These are phyloP conservation scores for Diddensiella caesifluorescens DNA, from an alignment of 805 yeast species.

Conservation along the genomic window DNA sequence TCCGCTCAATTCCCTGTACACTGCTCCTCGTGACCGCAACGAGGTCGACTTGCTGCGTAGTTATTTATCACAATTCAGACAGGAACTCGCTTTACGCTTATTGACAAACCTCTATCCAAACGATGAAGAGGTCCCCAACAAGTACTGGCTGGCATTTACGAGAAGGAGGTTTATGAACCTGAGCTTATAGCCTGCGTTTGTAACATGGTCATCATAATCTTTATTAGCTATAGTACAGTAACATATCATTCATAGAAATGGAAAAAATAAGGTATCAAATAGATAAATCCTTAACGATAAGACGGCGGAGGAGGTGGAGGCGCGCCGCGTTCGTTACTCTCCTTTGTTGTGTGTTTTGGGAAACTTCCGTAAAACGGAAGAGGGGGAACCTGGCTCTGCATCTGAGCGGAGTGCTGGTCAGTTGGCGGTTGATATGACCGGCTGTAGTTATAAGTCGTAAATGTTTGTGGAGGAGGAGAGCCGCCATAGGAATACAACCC, in stretches of 20 bases:
- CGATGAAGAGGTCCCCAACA: conserved; percentile 63
- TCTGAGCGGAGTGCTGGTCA: too few species aligned
- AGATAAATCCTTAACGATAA: background rate
- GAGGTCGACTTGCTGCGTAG: conserved; percentile 76
- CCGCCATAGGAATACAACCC: too few species aligned
- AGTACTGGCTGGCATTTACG: conserved; percentile 93
- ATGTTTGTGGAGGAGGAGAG: too few species aligned
- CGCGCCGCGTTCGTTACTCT: conserved; percentile 20
- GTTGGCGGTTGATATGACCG: conserved; percentile 6
- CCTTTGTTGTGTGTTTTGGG: conserved; percentile 9
- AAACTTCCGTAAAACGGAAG: conserved; percentile 1
- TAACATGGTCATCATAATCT: too few species aligned
- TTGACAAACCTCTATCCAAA: conserved; percentile 59
- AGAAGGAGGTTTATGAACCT: conserved; percentile 95
- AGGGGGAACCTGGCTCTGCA: background rate
- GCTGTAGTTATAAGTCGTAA: too few species aligned
- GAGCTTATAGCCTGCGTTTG: conserved; percentile 57
- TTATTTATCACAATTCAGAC: conserved; percentile 89
- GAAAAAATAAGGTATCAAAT: too few species aligned
- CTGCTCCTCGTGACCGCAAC: conserved; percentile 65
- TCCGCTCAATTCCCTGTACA: conserved; percentile 77
- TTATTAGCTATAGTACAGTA: too few species aligned
- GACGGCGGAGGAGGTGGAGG: background rate
- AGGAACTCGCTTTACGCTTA: conserved; percentile 80
- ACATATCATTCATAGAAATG: too few species aligned